Percentiles rank a stretch among this genome's conserved stretches.
Conservation (phyloP, 2,329 filamentous ascomycete genomes). For the Aspergillus proliferans region DNA sequence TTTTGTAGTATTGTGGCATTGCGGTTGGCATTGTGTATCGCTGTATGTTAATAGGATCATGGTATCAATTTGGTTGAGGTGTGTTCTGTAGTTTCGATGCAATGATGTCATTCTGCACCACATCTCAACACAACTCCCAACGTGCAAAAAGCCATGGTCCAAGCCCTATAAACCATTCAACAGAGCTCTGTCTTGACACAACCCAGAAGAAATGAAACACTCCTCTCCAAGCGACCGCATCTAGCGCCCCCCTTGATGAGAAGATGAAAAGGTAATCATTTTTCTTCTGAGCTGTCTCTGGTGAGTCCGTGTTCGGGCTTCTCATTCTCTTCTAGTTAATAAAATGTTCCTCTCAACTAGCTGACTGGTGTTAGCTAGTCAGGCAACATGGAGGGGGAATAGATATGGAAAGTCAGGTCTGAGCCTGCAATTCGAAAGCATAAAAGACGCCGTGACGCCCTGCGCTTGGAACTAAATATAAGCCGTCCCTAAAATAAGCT, state of each 20-base stretch:
- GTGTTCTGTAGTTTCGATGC: background rate
- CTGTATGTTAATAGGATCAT: background rate
- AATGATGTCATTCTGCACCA: background rate
- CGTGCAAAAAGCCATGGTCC: too few relatives aligned
- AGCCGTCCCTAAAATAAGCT: background rate
- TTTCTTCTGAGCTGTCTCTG: background rate
- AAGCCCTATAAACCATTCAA: too few relatives aligned
- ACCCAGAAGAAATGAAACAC: background rate
- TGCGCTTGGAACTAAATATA: background rate
- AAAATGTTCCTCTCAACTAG: background rate
- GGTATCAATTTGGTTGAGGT: background rate
- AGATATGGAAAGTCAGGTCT: background rate
- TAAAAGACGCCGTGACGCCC: background rate
- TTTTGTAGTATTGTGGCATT: background rate
- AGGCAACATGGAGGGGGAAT: background rate
- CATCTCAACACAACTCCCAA: too few relatives aligned
- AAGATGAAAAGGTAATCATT: conserved; percentile 14
- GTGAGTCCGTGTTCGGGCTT: background rate
- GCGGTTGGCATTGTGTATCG: background rate
- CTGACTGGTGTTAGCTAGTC: background rate
- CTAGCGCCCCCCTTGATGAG: conserved; percentile 32
- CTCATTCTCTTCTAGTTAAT: background rate
- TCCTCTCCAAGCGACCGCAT: conserved; percentile 34
- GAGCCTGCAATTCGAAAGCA: too few relatives aligned
- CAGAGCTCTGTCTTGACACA: background rate